Evolutionary conservation across 2,329 filamentous ascomycete genomes (phyloP), one percentile per base, ranked within the genome.

Genomic region (Trichoderma sp.): DNA sequence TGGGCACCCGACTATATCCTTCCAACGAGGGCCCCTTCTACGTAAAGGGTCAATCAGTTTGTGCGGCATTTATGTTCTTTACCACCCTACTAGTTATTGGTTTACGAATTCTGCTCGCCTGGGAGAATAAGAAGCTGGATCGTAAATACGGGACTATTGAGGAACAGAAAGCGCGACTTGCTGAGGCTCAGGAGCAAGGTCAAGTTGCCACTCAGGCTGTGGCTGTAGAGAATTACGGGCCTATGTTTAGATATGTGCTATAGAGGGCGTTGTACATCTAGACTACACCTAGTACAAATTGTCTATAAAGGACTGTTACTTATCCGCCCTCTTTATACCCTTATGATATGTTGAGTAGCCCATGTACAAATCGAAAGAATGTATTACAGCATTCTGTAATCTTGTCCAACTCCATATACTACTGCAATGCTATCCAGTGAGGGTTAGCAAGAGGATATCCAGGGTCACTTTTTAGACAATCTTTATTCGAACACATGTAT

Each of bases 1-100:
- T 92, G 3, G 91, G 90, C 11, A 91, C 89, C 6, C 85, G 89
- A 68, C 81, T 92, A 66, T 93, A 92, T 78, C 91, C 91, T 0
- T 82, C 84, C 62, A 75, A 79, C 24, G 88, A 91, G 75, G 86
- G 84, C 11, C 90, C 90, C 2, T 89, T 86, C 80, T 93, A 91
- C 79, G 84, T 75, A 5, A 78, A 77, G 27, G 78, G 78, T 0
- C 78, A 79, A 5, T 76, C 75, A 3, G 75, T 79, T 9, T 79
- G 78, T 21, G 78, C 78, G 18, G 76, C 76, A 1, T 79, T 79
- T 21, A 79, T 79, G 78, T 76, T 78, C 33, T 79, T 79, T 29
- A 77, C 77, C 11, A 75, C 77, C 1, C 56, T 79, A 3, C 8
- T 79, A 2, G 78, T 76, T 3, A 38, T 77, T 27, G 68, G 41